Evolutionary conservation across 2,329 filamentous ascomycete genomes (phyloP).

Genomic region (Fusarium palustre): DNA sequence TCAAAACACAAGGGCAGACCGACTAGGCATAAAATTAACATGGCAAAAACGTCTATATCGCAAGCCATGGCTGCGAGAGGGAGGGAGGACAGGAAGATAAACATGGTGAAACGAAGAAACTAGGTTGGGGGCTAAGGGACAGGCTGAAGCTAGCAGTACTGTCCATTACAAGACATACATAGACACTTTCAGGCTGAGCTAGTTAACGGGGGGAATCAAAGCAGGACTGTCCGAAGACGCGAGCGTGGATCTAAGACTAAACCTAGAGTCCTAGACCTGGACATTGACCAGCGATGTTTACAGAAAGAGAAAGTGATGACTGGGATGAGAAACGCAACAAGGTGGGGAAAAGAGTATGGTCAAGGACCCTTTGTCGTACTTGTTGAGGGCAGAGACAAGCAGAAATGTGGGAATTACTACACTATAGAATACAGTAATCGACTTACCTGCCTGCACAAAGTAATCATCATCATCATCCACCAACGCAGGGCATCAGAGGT

Average conservation of each 20-base stretch:
- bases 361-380: conserved; percentile 37
- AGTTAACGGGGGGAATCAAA: conserved; percentile 21
- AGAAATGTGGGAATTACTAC: conserved; percentile 27
- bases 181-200: conserved; percentile 26
- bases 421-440: background rate
- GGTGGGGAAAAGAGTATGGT: conserved; percentile 26
- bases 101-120: conserved; percentile 17
- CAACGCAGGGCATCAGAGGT: background rate
- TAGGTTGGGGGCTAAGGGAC: conserved; percentile 15
- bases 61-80: conserved; percentile 3
- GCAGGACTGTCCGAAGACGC: conserved; percentile 15
- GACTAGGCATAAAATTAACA: background rate
- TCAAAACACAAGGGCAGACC: background rate
- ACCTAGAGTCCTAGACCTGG: conserved; percentile 17
- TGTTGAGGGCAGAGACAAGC: conserved; percentile 17
- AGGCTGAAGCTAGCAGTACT: conserved; percentile 34
- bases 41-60: background rate
- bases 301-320: conserved; percentile 16
- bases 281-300: conserved; percentile 19
- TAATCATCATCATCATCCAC: background rate
- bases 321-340: conserved; percentile 34
- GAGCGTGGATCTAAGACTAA: conserved; percentile 11
- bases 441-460: background rate
- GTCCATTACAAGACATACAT: background rate
- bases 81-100: conserved; percentile 24